phyloP scores from a whole-genome alignment of 352 stramenopile species.

The Globisporangium carolinianum region DNA sequence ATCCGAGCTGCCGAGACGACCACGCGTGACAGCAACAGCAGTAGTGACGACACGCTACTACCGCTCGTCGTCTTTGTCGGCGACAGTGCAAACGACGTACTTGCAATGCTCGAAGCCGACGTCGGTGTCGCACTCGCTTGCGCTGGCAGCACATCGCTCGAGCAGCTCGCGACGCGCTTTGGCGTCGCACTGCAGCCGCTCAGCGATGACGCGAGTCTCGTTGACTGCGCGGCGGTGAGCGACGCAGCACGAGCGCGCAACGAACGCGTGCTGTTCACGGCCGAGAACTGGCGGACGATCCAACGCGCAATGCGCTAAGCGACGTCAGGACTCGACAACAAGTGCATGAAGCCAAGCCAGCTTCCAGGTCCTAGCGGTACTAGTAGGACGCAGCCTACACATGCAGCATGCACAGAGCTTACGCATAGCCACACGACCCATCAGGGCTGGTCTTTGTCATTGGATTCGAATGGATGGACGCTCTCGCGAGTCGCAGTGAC shows the following conservation, averaged over 20 bases:
- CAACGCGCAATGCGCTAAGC: background rate
- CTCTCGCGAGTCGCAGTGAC: too few relatives aligned
- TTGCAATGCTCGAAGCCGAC: slow-evolving; percentile 56
- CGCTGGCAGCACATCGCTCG: slow-evolving; percentile 15
- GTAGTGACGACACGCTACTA: background rate
- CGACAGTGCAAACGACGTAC: slow-evolving; percentile 59
- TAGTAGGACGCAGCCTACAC: too few relatives aligned
- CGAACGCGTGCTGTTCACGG: slow-evolving; percentile 22
- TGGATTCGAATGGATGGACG: too few relatives aligned
- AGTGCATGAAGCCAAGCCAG: background rate
- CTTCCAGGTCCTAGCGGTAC: too few relatives aligned
- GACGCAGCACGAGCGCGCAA: background rate
- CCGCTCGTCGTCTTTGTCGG: slow-evolving; percentile 44
- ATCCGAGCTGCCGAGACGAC: slow-evolving; percentile 2
- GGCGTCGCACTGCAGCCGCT: slow-evolving; percentile 27
- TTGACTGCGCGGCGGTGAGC: slow-evolving; percentile 9
- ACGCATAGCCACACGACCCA: too few relatives aligned
- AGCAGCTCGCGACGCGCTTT: slow-evolving; percentile 22
- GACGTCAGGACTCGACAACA: background rate
- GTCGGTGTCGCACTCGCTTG: slow-evolving; percentile 37
- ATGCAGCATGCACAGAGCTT: too few relatives aligned
- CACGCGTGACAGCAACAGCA: background rate
- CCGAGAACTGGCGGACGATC: background rate
- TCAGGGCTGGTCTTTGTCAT: too few relatives aligned
- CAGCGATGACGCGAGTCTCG: slow-evolving; percentile 4